Conservation (phyloP, 441 rosid species). For the Populus hybrid region DNA sequence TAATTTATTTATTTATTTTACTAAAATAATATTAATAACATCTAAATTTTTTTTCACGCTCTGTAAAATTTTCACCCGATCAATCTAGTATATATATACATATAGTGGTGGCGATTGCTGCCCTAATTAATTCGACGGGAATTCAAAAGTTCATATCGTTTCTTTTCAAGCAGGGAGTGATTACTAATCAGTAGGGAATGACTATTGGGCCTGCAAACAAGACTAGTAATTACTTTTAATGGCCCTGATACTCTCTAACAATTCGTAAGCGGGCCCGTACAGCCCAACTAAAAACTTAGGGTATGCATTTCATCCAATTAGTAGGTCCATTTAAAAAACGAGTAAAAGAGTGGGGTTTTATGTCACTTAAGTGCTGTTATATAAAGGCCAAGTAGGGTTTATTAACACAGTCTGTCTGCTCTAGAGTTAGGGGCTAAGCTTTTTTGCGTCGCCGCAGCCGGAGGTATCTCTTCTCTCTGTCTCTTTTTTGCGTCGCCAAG, state of each 20-base stretch:
- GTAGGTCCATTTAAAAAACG: not conserved
- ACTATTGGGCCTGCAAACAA: not conserved
- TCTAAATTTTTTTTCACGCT: too few relatives aligned
- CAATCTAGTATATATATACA: too few relatives aligned
- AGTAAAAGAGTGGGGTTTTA: not conserved
- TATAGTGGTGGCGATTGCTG: not conserved
- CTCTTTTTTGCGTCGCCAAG: not conserved
- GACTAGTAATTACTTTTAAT: not conserved
- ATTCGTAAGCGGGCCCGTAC: not conserved
- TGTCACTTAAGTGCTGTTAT: conserved; percentile 5
- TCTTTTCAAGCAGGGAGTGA: not conserved
- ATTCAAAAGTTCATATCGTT: not conserved
- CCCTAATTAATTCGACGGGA: not conserved
- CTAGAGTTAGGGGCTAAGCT: not conserved
- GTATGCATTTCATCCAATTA: not conserved
- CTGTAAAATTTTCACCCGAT: too few relatives aligned
- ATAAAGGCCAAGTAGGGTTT: conserved; percentile 39
- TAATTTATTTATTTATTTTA: too few relatives aligned
- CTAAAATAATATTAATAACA: too few relatives aligned
- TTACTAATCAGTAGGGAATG: not conserved
- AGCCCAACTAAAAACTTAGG: not conserved
- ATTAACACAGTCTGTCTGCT: not conserved
- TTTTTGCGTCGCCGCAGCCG: conserved; percentile 20
- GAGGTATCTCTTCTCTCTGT: not conserved
- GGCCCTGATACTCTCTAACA: not conserved